Conservation (phyloP, 352 stramenopile genomes). For the Globisporangium cederbergense region DNA sequence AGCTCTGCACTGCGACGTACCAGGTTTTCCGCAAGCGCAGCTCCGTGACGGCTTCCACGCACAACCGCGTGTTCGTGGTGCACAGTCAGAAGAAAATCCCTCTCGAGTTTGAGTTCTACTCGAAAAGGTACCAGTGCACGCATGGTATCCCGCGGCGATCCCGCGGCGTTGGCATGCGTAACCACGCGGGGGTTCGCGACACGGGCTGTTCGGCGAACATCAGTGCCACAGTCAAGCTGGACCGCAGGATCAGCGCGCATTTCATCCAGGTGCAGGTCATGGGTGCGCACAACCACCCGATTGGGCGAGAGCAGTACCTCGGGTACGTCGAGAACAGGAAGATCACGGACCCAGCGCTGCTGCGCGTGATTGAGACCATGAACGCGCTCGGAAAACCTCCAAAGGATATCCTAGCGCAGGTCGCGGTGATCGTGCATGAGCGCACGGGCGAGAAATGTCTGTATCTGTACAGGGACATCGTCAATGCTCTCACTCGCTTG, state of each 20-base stretch:
- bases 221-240: neutral
- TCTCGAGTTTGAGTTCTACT: conserved; percentile 2
- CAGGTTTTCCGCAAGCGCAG: conserved; percentile 54
- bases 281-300: conserved; percentile 12
- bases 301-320: conserved; percentile 6
- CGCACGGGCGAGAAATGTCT: neutral
- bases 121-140: conserved; percentile 5
- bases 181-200: neutral
- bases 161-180: conserved; percentile 1
- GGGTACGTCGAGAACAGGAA: conserved; percentile 10
- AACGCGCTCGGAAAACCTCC: neutral
- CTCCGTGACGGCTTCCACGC: neutral
- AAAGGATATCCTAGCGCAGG: neutral
- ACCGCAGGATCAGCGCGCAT: neutral
- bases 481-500: neutral
- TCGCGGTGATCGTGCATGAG: neutral
- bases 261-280: neutral
- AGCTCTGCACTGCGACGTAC: conserved; percentile 48
- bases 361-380: conserved; percentile 1
- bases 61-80: neutral
- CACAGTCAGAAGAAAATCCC: neutral
- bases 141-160: conserved; percentile 1
- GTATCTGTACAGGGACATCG: neutral
- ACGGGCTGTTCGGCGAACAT: conserved; percentile 7
- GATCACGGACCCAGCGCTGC: conserved; percentile 10